Evolutionary conservation across 2,329 filamentous ascomycete genomes (phyloP), one percentile per base, ranked within the genome.

Genomic region (Ophiobolus disseminans): DNA sequence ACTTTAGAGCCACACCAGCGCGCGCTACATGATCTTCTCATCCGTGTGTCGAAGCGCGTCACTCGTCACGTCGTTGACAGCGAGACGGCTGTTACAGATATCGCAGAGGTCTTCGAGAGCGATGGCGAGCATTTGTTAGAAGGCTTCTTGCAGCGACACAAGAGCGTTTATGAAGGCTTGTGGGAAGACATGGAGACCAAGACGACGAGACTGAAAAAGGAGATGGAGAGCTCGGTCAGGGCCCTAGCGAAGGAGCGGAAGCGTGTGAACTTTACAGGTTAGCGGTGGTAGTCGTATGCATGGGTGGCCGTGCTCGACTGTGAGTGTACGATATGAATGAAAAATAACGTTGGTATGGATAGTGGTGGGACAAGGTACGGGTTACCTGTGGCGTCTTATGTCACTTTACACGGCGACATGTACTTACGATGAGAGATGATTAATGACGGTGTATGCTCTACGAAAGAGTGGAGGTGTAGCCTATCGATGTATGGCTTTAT

Each of bases 31-130:
- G 70, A 75, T 13, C 62, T 70, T 26, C 58, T 78, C 19, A 61
- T 74, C 17, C 66, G 66, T n/a, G 66, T 75, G 3, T 73, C 74
- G 3, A 63, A 80, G 66, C 68, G 68, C 14, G 70, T 82, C 8
- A 58, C 77, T 7, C 72, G 63, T 1, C 73, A 80, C 45, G 70
- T 83, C 14, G 68, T 79, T 7, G 71, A 76, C n/a, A 73, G 76
- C 35, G 79, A 80, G 55, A 70, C 69, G 3, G 75, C 74, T 1
- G 69, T 80, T 20, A 63, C 62, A 3, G 69, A 76, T 21, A 74
- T 80, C 20, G 58, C 80, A 3, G 68, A 74, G 6, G 73, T 72
- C 19, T 82, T 78, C 54, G 70, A 67, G 26, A 62, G 69, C 22
- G 75, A 78, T 40, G 78, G 76, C 34, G 53, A 73, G 50, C 67